Base-by-base conservation (phyloP, 75 land plant species). In the Picea sitchensis region DNA sequence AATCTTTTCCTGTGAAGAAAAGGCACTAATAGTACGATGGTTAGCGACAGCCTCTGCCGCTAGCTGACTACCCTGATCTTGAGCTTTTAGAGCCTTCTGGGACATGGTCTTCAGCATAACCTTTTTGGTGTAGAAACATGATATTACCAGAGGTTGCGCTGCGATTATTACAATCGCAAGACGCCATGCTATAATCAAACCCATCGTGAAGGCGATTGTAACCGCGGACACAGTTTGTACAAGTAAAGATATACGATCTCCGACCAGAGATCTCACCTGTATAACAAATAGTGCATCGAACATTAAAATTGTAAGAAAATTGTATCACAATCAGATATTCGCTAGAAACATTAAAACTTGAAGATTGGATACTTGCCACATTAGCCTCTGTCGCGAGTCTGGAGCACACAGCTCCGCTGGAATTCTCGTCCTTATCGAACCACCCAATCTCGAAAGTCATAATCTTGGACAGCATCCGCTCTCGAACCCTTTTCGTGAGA, bases 41-140 rank as follows among this genome's bases (percentile, higher is more conserved):
- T 92, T 89, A 79, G 87, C 77, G 23, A 95, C 95, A 14, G 91
- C 95, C 73, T 95, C 98, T 0, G 88, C 86, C 3, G 95, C 95
- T 5, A 95, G 82, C 79, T 91, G 90, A 76, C 91, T 83, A 51
- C 84, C 82, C 61, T 78, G 76, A 57, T 73, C 74, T 77, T 93
- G 95, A 61, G 86, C 75, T 72, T 87, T 81, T 21, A 84, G 59
- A 31, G 87, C 78, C 73, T 81, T 82, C 11, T 75, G 47, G 0
- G 89, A 72, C 65, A 88, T 81, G 59, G 69, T 77, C 34, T 87
- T 87, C 5, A 91, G 80, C 51, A 91, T 34, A 20, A 87, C 89
- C 76, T 83, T 84, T 54, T 85, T 76, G 0, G 85, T 65, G 82
- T 93, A 93, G 81, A 89, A 91, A 79, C 95, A 93, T 2, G 85